These are phyloP conservation scores for Phytophthora hibernalis DNA, from an alignment of 352 stramenopile species.

Conservation along the genomic window DNA sequence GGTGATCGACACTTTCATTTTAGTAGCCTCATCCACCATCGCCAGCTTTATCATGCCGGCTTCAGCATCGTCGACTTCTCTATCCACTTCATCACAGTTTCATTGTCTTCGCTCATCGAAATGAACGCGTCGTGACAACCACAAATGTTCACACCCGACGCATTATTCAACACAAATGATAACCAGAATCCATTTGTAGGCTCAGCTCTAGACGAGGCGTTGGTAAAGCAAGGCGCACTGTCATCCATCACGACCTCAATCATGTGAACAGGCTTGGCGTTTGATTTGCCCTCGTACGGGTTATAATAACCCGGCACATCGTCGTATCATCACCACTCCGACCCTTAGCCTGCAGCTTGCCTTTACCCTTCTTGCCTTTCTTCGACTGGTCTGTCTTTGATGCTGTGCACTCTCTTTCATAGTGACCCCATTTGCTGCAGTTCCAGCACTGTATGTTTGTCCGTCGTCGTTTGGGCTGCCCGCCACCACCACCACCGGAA, in stretches of 20 bases:
- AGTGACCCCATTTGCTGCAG: conserved; percentile 15
- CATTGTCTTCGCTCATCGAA: background rate
- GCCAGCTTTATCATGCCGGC: background rate
- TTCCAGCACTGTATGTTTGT: no score
- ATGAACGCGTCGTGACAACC: conserved; percentile 1
- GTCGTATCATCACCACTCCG: background rate
- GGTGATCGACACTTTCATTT: conserved; percentile 1
- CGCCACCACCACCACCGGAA: background rate
- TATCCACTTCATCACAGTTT: background rate
- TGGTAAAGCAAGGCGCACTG: background rate
- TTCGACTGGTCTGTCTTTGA: background rate
- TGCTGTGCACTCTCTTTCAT: conserved; percentile 1
- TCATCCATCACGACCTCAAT: background rate
- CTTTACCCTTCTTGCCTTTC: background rate
- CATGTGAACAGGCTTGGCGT: conserved; percentile 1
- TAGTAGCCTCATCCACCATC: conserved; percentile 1
- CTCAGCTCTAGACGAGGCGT: background rate
- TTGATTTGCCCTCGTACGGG: background rate
- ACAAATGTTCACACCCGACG: conserved; percentile 2
- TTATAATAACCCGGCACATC: background rate
- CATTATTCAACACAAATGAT: conserved; percentile 16
- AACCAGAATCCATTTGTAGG: background rate
- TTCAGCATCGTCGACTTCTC: background rate
- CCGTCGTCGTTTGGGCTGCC: background rate
- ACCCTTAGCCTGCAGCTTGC: background rate